phyloP scores from a whole-genome alignment of 257 asterid genomes.

The Leptodermis oblonga region DNA sequence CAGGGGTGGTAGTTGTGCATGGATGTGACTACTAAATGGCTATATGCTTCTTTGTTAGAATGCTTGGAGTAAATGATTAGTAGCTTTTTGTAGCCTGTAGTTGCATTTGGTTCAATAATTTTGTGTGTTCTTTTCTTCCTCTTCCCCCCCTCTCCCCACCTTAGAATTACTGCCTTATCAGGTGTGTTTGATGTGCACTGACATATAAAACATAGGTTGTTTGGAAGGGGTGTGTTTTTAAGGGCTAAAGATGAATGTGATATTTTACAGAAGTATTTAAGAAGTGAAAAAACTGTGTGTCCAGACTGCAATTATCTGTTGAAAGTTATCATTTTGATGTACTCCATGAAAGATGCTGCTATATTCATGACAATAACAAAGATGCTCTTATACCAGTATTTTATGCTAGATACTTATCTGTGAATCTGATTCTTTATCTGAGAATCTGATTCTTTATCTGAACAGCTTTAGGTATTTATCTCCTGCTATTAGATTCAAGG shows the following conservation, averaged over 20 bases:
- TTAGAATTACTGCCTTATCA: neutral
- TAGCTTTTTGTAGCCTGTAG: neutral
- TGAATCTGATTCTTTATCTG: too few species aligned
- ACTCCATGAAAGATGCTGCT: neutral
- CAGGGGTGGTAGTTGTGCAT: slow-evolving; percentile 89
- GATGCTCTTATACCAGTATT: slow-evolving; percentile 4
- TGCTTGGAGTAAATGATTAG: neutral
- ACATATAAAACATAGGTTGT: neutral
- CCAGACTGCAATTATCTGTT: neutral
- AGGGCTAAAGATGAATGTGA: neutral
- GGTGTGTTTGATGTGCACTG: neutral
- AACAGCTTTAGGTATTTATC: neutral
- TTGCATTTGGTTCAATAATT: neutral
- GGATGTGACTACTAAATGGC: too few species aligned
- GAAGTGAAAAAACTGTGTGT: neutral
- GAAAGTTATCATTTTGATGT: neutral
- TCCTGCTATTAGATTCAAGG: neutral
- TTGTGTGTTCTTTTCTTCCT: neutral
- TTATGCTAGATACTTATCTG: too few species aligned
- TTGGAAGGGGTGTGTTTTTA: neutral
- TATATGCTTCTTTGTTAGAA: neutral
- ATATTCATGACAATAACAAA: neutral
- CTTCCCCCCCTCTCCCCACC: too few species aligned
- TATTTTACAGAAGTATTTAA: neutral
- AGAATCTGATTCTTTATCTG: slow-evolving; percentile 10